phyloP scores from a whole-genome alignment of 805 yeast species.

The Sugiyamaella lignohabitans region DNA sequence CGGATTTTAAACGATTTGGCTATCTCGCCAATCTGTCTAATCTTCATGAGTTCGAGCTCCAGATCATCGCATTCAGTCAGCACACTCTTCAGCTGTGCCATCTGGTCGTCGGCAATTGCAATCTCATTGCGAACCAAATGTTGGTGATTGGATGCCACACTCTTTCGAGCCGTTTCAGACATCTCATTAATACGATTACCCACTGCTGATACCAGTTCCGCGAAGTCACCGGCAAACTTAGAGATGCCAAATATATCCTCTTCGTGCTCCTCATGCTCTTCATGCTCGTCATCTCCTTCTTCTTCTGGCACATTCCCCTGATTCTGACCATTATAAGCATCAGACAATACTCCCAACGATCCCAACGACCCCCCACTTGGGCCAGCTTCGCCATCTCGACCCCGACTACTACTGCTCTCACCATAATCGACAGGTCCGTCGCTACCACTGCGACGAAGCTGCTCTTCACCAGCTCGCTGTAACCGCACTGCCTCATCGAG shows the following conservation, averaged over 20 bases:
- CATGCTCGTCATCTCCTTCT: too few relatives aligned
- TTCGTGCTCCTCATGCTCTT: slow-evolving; percentile 6
- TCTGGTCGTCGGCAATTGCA: slow-evolving; percentile 20
- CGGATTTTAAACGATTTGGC: slow-evolving; percentile 39
- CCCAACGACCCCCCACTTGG: too few relatives aligned
- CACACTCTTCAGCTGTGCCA: slow-evolving; percentile 34
- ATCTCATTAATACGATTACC: slow-evolving; percentile 16
- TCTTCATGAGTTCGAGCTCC: slow-evolving; percentile 46
- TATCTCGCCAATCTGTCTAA: slow-evolving; percentile 44
- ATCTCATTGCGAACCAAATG: slow-evolving; percentile 13
- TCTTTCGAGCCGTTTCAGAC: slow-evolving; percentile 17
- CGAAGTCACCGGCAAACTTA: slow-evolving; percentile 11
- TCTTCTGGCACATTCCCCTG: too few relatives aligned
- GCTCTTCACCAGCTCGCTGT: too few relatives aligned
- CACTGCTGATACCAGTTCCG: slow-evolving; percentile 11
- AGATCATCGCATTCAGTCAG: slow-evolving; percentile 43
- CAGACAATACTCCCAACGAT: too few relatives aligned
- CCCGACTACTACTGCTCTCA: too few relatives aligned
- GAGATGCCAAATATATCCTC: slow-evolving; percentile 6
- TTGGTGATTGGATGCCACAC: slow-evolving; percentile 13
- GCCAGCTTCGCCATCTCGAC: too few relatives aligned
- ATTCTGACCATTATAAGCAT: too few relatives aligned
- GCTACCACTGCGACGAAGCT: too few relatives aligned
- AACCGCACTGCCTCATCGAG: too few relatives aligned
- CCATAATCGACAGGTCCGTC: too few relatives aligned